Evolutionary conservation across 2,329 filamentous ascomycete species (phyloP).

Genomic region (Myriosclerotinia curreyana): DNA sequence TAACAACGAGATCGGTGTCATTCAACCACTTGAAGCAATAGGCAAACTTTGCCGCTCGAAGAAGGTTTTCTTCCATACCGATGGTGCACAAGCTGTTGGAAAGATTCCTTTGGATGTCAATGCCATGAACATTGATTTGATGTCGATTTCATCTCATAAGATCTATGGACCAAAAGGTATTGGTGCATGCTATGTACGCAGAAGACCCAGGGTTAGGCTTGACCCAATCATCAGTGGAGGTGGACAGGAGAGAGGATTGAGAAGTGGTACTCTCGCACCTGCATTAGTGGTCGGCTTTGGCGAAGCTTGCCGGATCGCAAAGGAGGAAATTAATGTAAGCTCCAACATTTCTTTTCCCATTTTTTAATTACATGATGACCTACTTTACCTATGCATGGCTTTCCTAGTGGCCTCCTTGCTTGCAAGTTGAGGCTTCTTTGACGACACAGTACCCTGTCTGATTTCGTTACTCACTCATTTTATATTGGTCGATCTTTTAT

Average conservation of each 20-base stretch:
- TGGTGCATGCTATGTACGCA: slow-evolving; percentile 91
- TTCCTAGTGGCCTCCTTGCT: slow-evolving; percentile 65
- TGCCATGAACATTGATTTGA: slow-evolving; percentile 95
- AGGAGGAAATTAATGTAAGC: slow-evolving; percentile 85
- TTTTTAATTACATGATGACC: slow-evolving; percentile 64
- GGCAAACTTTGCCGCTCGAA: slow-evolving; percentile 85
- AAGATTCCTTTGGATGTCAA: slow-evolving; percentile 98
- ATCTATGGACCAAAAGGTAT: slow-evolving; percentile 98
- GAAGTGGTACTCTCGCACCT: slow-evolving; percentile 90
- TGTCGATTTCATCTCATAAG: slow-evolving; percentile 98
- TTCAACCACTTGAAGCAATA: slow-evolving; percentile 91
- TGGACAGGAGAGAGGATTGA: slow-evolving; percentile 90
- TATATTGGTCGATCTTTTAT: slow-evolving; percentile 32
- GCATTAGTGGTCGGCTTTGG: slow-evolving; percentile 89
- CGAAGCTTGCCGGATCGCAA: slow-evolving; percentile 89
- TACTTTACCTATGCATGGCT: slow-evolving; percentile 84
- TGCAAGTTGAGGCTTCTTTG: slow-evolving; percentile 41
- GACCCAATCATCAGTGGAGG: slow-evolving; percentile 96
- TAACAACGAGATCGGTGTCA: slow-evolving; percentile 99
- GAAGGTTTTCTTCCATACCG: slow-evolving; percentile 98
- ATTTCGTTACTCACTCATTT: slow-evolving; percentile 19
- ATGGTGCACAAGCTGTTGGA: slow-evolving; percentile 94
- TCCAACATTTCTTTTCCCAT: slow-evolving; percentile 26
- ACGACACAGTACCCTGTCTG: slow-evolving; percentile 39
- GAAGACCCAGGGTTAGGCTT: slow-evolving; percentile 86